Evolutionary conservation across 768 basidiomycete species (phyloP).

Genomic region (Boletus fagicola): DNA sequence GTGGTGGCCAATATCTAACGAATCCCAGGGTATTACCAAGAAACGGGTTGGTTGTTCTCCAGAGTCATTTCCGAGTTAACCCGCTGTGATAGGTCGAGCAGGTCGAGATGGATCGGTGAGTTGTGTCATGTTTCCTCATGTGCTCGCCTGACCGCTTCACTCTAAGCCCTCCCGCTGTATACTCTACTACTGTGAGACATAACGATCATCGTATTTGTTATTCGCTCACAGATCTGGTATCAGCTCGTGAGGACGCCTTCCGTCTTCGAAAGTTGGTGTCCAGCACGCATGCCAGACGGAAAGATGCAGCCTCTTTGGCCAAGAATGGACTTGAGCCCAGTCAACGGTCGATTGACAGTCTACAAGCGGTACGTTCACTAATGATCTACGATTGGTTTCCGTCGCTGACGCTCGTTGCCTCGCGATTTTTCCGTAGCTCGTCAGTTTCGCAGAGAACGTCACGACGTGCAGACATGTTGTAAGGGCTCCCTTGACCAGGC

Average conservation of each 20-base stretch:
- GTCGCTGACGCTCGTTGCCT: not conserved
- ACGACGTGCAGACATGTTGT: slow-evolving; percentile 71
- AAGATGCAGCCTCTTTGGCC: slow-evolving; percentile 39
- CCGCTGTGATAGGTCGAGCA: slow-evolving; percentile 56
- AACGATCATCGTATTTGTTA: not conserved
- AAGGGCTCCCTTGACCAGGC: slow-evolving; percentile 21
- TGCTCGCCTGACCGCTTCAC: not conserved
- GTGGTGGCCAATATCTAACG: not conserved
- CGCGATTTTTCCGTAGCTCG: slow-evolving; percentile 33
- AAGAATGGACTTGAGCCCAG: slow-evolving; percentile 59
- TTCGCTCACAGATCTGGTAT: not conserved
- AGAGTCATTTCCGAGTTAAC: not conserved
- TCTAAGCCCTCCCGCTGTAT: slow-evolving; percentile 74
- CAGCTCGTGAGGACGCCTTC: slow-evolving; percentile 75
- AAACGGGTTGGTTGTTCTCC: slow-evolving; percentile 55
- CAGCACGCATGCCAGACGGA: slow-evolving; percentile 45
- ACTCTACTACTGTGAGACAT: slow-evolving; percentile 70
- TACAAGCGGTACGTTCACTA: slow-evolving; percentile 49
- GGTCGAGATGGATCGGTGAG: slow-evolving; percentile 73
- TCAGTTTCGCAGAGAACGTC: slow-evolving; percentile 57
- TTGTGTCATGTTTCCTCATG: not conserved
- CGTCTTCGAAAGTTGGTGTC: slow-evolving; percentile 54
- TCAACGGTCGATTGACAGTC: slow-evolving; percentile 64
- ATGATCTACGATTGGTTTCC: slow-evolving; percentile 19
- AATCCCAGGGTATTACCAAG: slow-evolving; percentile 75